Percentiles rank a stretch among this genome's conserved stretches.
phyloP scores from a whole-genome alignment of 2,329 filamentous ascomycete genomes.

The Fusarium xylarioides region DNA sequence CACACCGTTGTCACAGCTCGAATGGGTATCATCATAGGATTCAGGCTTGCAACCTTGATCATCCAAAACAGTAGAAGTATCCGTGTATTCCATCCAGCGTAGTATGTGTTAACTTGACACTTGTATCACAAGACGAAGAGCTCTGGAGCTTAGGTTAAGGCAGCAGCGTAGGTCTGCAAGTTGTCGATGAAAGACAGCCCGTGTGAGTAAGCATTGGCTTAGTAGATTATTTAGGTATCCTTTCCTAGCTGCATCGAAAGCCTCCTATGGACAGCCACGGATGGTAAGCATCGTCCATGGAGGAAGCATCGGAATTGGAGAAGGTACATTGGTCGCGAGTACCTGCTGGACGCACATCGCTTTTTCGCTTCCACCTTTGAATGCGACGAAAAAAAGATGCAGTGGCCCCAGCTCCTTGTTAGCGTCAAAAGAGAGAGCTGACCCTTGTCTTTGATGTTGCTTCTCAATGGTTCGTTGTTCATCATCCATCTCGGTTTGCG shows the following conservation, averaged over 20 bases:
- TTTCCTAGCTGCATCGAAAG: background rate
- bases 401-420: constrained; percentile 33
- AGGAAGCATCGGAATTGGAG: background rate
- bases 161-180: background rate
- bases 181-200: background rate
- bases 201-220: background rate
- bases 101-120: background rate
- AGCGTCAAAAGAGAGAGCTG: constrained; percentile 14
- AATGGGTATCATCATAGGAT: background rate
- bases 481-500: constrained; percentile 27
- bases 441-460: constrained; percentile 13
- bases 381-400: constrained; percentile 29
- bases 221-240: too few species aligned
- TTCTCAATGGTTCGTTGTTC: constrained; percentile 15
- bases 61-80: constrained; percentile 4
- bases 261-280: constrained; percentile 13
- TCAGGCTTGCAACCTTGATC: constrained; percentile 7
- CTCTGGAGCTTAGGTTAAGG: background rate
- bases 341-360: background rate
- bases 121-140: background rate
- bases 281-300: background rate
- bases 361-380: constrained; percentile 8
- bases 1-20: constrained; percentile 24
- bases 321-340: constrained; percentile 27
- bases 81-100: background rate